Evolutionary conservation across 2,329 filamentous ascomycete species (phyloP).

Genomic region (Alternaria brassicae): DNA sequence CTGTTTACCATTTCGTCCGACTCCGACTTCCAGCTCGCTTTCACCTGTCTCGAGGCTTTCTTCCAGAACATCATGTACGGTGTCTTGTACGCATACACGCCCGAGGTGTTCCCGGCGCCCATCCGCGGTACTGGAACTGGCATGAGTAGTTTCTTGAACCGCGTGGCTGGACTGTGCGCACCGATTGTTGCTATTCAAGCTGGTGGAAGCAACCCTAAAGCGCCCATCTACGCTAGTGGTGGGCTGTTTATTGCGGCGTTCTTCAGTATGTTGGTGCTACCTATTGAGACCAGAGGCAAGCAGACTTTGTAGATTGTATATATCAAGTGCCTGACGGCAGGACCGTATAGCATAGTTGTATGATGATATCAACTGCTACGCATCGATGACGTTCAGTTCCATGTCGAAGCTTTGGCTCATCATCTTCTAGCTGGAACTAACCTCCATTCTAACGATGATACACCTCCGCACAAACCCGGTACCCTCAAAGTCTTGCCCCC

Average conservation of each 20-base stretch:
- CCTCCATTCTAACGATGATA: neutral
- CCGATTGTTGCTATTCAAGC: conserved; percentile 67
- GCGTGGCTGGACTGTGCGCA: conserved; percentile 70
- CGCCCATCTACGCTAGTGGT: conserved; percentile 54
- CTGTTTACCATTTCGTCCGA: conserved; percentile 67
- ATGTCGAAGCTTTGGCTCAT: neutral
- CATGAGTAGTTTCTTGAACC: conserved; percentile 74
- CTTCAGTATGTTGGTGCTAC: conserved; percentile 52
- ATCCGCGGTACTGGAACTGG: conserved; percentile 75
- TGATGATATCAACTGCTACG: neutral
- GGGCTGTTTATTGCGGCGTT: conserved; percentile 55
- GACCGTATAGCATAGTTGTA: neutral
- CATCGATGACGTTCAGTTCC: neutral
- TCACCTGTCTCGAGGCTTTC: conserved; percentile 73
- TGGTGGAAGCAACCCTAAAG: conserved; percentile 47
- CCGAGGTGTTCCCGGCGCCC: conserved; percentile 77
- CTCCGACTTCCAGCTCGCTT: conserved; percentile 66
- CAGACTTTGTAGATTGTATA: conserved; percentile 46
- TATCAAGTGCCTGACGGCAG: neutral
- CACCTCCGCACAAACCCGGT: neutral
- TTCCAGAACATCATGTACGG: conserved; percentile 68
- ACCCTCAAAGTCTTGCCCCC: neutral
- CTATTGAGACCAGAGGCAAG: conserved; percentile 55
- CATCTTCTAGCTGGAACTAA: neutral
- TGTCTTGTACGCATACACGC: conserved; percentile 77